phyloP scores from a whole-genome alignment of 352 stramenopile genomes.

The Aphanomyces cochlioides region DNA sequence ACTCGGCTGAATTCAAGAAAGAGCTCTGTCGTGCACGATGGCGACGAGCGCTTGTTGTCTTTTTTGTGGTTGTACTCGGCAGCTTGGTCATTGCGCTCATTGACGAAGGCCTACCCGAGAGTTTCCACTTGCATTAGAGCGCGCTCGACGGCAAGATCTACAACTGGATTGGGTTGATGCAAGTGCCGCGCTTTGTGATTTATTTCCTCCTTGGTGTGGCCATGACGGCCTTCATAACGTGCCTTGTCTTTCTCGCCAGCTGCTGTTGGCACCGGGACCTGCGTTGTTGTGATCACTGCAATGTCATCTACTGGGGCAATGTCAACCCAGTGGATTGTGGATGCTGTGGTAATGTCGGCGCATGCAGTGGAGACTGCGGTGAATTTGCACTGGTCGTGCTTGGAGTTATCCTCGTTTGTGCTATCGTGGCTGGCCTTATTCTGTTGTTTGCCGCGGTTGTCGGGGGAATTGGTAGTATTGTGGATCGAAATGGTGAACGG shows the following conservation, averaged over 20 bases:
- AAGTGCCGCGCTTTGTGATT: slow-evolving; percentile 8
- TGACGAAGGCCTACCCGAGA: slow-evolving; percentile 10
- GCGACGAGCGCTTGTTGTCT: not conserved
- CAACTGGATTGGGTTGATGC: slow-evolving; percentile 4
- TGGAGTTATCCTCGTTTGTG: not conserved
- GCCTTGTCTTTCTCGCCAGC: not conserved
- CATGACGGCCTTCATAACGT: not conserved
- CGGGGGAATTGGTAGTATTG: slow-evolving; percentile 2
- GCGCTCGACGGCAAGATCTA: slow-evolving; percentile 24
- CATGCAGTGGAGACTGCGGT: not conserved
- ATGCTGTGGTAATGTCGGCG: not conserved
- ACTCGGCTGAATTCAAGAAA: not conserved
- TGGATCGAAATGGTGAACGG: slow-evolving; percentile 3
- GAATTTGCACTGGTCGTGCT: slow-evolving; percentile 4
- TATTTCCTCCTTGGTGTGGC: slow-evolving; percentile 5
- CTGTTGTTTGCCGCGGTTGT: slow-evolving; percentile 17
- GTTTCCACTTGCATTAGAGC: slow-evolving; percentile 20
- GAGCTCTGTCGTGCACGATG: not conserved
- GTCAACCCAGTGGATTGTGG: not conserved
- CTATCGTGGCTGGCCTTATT: slow-evolving; percentile 17
- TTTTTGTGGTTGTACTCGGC: slow-evolving; percentile 12
- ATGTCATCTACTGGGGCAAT: not conserved
- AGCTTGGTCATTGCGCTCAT: slow-evolving; percentile 21
- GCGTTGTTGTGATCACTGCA: not conserved
- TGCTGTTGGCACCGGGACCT: not conserved